Evolutionary conservation across 1,284 basidiomycete species (phyloP).

Genomic region (Fomes fomentarius): DNA sequence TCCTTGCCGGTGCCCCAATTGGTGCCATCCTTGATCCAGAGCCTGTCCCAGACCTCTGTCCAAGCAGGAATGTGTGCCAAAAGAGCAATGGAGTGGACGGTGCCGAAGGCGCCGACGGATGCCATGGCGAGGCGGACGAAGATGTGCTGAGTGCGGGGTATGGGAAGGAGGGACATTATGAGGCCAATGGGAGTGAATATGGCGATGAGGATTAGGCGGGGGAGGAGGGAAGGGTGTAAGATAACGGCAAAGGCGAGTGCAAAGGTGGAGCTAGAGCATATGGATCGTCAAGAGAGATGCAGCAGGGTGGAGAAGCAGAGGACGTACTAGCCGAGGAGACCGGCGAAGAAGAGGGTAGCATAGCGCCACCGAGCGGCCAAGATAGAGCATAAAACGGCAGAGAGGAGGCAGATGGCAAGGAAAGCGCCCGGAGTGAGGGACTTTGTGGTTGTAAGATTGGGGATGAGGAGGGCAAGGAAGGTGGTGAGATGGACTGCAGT

Average conservation of each 20-base stretch:
- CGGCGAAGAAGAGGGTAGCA: slow-evolving; percentile 47
- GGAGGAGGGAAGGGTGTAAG: slow-evolving; percentile 60
- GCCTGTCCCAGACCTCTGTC: slow-evolving; percentile 63
- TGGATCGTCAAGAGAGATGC: background rate
- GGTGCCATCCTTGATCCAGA: slow-evolving; percentile 51
- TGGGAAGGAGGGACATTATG: slow-evolving; percentile 48
- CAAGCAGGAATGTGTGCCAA: slow-evolving; percentile 54
- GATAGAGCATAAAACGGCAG: slow-evolving; percentile 46
- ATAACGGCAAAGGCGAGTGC: slow-evolving; percentile 57
- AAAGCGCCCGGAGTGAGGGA: slow-evolving; percentile 53
- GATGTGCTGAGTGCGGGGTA: slow-evolving; percentile 47
- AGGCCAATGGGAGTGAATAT: slow-evolving; percentile 45
- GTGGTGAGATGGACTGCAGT: slow-evolving; percentile 59
- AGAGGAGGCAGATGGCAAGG: slow-evolving; percentile 60
- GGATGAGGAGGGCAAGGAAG: slow-evolving; percentile 60
- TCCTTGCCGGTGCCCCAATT: slow-evolving; percentile 58
- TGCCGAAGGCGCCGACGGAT: slow-evolving; percentile 59
- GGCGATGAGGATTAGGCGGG: slow-evolving; percentile 54
- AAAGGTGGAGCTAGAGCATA: slow-evolving; percentile 43
- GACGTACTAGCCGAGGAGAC: slow-evolving; percentile 56
- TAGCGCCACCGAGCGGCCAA: slow-evolving; percentile 55
- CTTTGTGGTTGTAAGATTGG: slow-evolving; percentile 48
- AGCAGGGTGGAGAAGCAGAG: background rate
- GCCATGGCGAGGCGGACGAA: slow-evolving; percentile 53
- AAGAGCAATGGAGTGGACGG: slow-evolving; percentile 56